These are phyloP conservation scores for Phialophora macrospora DNA, from an alignment of 2,329 filamentous ascomycete species.

Conservation along the genomic window DNA sequence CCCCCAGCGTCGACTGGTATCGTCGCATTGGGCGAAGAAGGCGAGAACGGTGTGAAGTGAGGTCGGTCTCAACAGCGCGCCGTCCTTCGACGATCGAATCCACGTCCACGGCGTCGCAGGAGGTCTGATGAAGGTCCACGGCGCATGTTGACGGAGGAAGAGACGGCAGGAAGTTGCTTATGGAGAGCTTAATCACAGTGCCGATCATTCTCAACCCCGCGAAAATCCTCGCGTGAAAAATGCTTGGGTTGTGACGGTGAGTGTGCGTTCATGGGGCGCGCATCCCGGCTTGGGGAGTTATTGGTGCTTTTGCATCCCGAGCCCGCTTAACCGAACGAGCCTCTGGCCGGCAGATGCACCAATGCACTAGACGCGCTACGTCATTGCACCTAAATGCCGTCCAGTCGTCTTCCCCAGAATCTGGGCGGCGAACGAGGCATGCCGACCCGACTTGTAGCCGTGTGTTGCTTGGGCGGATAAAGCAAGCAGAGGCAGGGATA, in stretches of 20 bases:
- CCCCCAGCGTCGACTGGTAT: not conserved
- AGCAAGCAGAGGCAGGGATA: not conserved
- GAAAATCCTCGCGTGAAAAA: not conserved
- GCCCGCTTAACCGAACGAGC: not conserved
- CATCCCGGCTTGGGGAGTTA: not conserved
- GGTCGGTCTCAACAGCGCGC: not conserved
- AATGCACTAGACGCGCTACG: not conserved
- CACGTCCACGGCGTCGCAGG: not conserved
- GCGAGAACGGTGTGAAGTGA: not conserved
- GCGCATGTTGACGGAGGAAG: slow-evolving; percentile 4
- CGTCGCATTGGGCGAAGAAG: not conserved
- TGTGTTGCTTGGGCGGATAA: not conserved
- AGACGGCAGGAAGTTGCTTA: not conserved
- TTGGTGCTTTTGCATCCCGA: not conserved
- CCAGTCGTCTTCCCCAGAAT: not conserved
- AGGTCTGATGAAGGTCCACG: not conserved
- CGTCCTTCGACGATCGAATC: not conserved
- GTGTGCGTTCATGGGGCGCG: not conserved
- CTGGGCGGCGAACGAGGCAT: not conserved
- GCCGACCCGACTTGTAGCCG: not conserved
- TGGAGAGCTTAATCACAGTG: slow-evolving; percentile 4
- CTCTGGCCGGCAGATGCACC: not conserved
- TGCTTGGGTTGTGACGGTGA: slow-evolving; percentile 1
- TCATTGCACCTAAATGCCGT: not conserved
- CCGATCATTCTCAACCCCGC: slow-evolving; percentile 15